phyloP scores from a whole-genome alignment of 2,329 filamentous ascomycete species.

The Colletotrichum abscissum region DNA sequence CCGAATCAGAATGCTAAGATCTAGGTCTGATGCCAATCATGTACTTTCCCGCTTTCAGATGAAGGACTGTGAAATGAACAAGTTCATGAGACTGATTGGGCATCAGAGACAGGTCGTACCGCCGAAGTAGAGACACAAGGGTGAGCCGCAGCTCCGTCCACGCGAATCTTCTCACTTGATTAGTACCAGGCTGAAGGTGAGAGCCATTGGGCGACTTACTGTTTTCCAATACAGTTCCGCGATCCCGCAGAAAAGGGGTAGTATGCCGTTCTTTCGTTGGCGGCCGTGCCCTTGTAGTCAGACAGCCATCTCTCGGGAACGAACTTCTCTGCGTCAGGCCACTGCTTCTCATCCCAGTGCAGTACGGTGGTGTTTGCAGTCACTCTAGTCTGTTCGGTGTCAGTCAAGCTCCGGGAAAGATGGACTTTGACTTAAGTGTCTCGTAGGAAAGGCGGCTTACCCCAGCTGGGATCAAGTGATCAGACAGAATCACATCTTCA shows the following conservation, averaged over 20 bases:
- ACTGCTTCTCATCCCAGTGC: constrained; percentile 4
- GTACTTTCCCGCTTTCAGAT: constrained; percentile 7
- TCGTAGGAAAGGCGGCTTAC: neutral
- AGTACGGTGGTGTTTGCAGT: constrained; percentile 4
- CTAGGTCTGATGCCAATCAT: neutral
- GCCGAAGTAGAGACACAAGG: neutral
- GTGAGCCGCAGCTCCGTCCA: neutral
- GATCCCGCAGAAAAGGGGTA: neutral
- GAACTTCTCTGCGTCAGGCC: neutral
- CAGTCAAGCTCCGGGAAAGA: neutral
- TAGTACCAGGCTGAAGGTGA: neutral
- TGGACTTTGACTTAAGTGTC: too few relatives aligned
- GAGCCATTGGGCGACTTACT: neutral
- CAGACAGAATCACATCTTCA: neutral
- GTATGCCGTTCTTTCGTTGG: neutral
- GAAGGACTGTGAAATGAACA: neutral
- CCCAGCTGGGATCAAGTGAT: neutral
- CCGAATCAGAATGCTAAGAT: neutral
- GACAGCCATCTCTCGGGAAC: constrained; percentile 14
- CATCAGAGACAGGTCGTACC: neutral
- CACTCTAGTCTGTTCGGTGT: neutral
- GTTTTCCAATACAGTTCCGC: neutral
- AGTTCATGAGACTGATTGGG: constrained; percentile 1
- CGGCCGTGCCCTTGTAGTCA: neutral
- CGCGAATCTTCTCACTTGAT: neutral